Evolutionary conservation across 768 basidiomycete genomes (phyloP).

Genomic region (Leccinum fibrillosum): DNA sequence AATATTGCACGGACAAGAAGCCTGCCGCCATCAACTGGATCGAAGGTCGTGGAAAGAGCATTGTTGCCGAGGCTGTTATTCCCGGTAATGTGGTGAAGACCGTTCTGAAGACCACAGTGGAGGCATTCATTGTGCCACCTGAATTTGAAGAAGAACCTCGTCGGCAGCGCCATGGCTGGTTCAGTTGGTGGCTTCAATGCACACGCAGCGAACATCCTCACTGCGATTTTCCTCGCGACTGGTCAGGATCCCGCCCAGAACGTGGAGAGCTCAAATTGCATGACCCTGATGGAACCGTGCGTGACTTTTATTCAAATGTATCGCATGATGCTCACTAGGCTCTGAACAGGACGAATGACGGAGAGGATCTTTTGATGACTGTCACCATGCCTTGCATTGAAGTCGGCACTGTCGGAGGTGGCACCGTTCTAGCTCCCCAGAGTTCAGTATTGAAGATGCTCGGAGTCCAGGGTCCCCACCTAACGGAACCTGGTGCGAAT

Average conservation of each 20-base stretch:
- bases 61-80: constrained; percentile 93
- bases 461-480: constrained; percentile 87
- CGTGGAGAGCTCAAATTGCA: constrained; percentile 97
- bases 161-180: constrained; percentile 98
- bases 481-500: constrained; percentile 82
- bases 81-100: constrained; percentile 84
- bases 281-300: constrained; percentile 98
- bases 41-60: constrained; percentile 96
- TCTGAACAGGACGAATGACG: constrained; percentile 68
- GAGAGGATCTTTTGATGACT: constrained; percentile 88
- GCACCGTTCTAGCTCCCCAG: constrained; percentile 90
- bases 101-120: constrained; percentile 95
- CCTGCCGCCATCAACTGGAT: constrained; percentile 99
- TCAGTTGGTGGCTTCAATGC: constrained; percentile 98
- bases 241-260: constrained; percentile 99
- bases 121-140: constrained; percentile 72
- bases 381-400: constrained; percentile 99
- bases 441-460: constrained; percentile 90
- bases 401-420: constrained; percentile 97
- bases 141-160: constrained; percentile 95
- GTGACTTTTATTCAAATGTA: constrained; percentile 26
- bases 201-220: constrained; percentile 96
- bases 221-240: constrained; percentile 92
- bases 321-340: constrained; percentile 4
- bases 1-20: constrained; percentile 99